Conservation (phyloP, 768 basidiomycete genomes). For the Suillus clintonianus region DNA sequence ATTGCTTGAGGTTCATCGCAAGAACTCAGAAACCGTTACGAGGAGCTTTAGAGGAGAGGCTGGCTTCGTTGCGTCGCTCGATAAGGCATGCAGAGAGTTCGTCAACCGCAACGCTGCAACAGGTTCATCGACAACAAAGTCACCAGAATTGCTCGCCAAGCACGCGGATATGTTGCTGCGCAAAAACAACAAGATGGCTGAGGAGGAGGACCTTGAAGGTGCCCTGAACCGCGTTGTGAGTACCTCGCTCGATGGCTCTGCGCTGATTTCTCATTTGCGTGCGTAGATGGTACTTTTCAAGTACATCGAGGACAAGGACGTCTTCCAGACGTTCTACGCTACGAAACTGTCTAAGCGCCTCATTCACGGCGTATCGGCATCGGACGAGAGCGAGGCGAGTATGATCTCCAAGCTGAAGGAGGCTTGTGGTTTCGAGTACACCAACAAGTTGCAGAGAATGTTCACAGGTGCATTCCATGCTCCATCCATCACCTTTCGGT, state of each 20-base stretch:
- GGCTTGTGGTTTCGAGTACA: slow-evolving; percentile 95
- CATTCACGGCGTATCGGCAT: slow-evolving; percentile 87
- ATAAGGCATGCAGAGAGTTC: slow-evolving; percentile 94
- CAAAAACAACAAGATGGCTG: slow-evolving; percentile 94
- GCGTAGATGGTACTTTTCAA: slow-evolving; percentile 94
- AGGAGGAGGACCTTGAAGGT: slow-evolving; percentile 88
- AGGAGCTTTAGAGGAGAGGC: slow-evolving; percentile 91
- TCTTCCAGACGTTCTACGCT: slow-evolving; percentile 97
- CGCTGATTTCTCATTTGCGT: slow-evolving; percentile 9
- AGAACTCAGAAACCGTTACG: slow-evolving; percentile 86
- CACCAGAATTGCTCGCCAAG: slow-evolving; percentile 90
- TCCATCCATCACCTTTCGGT: background rate
- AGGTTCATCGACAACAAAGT: slow-evolving; percentile 79
- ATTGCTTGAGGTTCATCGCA: slow-evolving; percentile 85
- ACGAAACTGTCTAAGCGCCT: slow-evolving; percentile 92
- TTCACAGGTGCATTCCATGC: slow-evolving; percentile 70
- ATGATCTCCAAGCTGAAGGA: slow-evolving; percentile 99
- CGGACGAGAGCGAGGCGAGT: slow-evolving; percentile 93
- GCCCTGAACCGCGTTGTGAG: slow-evolving; percentile 88
- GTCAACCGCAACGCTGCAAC: slow-evolving; percentile 93
- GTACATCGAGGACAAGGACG: slow-evolving; percentile 98
- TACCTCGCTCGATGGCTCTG: slow-evolving; percentile 8
- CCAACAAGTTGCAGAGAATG: slow-evolving; percentile 95
- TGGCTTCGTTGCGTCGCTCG: slow-evolving; percentile 90
- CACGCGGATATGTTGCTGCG: slow-evolving; percentile 87